These are phyloP conservation scores for Candida jianshihensis DNA, from an alignment of 805 yeast species.

Conservation along the genomic window DNA sequence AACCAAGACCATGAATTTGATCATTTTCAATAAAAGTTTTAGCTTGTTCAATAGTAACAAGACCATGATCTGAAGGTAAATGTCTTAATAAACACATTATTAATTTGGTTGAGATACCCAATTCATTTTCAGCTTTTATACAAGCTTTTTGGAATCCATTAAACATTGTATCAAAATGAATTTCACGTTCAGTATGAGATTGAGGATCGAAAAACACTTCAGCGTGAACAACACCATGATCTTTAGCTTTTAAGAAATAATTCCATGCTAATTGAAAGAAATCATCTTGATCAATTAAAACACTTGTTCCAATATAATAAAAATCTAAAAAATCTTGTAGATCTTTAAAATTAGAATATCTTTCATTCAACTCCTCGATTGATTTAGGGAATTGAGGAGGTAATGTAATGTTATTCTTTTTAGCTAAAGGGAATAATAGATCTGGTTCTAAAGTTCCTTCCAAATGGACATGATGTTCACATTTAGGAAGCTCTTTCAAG, in stretches of 20 bases:
- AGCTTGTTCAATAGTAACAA: slow-evolving; percentile 50
- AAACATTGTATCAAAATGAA: slow-evolving; percentile 52
- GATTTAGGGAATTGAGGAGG: slow-evolving; percentile 60
- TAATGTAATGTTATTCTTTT: slow-evolving; percentile 51
- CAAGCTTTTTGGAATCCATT: slow-evolving; percentile 64
- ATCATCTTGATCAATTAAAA: slow-evolving; percentile 61
- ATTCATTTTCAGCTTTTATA: slow-evolving; percentile 48
- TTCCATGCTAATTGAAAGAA: slow-evolving; percentile 74
- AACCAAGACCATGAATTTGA: slow-evolving; percentile 67
- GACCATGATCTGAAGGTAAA: slow-evolving; percentile 52
- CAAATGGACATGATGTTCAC: slow-evolving; percentile 81
- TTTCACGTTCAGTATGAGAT: slow-evolving; percentile 67
- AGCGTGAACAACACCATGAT: slow-evolving; percentile 59
- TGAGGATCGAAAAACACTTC: slow-evolving; percentile 85
- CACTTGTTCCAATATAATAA: slow-evolving; percentile 77
- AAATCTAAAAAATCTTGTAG: slow-evolving; percentile 73
- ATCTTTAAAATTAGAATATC: slow-evolving; percentile 57
- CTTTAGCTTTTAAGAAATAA: slow-evolving; percentile 52
- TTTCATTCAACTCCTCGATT: slow-evolving; percentile 46
- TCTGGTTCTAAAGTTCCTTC: slow-evolving; percentile 83
- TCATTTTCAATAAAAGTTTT: slow-evolving; percentile 46
- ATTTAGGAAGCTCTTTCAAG: slow-evolving; percentile 68
- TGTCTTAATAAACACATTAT: slow-evolving; percentile 83
- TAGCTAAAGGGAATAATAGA: slow-evolving; percentile 59
- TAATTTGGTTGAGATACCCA: slow-evolving; percentile 60